phyloP scores from a whole-genome alignment of 1,284 basidiomycete genomes.

The Moesziomyces sp. region DNA sequence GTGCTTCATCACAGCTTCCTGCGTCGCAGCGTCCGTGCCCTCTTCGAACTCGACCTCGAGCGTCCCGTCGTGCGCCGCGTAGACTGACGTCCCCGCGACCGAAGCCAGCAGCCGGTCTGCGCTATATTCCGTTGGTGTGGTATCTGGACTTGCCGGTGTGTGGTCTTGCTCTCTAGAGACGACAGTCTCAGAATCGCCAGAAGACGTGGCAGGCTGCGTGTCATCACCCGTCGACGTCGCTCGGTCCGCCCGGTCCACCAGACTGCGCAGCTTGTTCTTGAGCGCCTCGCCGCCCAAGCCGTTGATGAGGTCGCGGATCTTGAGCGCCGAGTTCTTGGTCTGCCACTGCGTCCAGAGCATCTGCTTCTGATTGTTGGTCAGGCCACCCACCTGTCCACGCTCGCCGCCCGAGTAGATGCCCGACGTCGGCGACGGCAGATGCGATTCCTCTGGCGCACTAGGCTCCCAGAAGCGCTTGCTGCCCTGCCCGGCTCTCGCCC shows the following conservation, averaged over 20 bases:
- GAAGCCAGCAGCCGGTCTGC: constrained; percentile 12
- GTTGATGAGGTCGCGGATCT: constrained; percentile 34
- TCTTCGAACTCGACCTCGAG: constrained; percentile 25
- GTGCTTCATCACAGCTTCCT: constrained; percentile 19
- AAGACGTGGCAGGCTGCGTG: not conserved
- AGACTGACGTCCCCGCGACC: constrained; percentile 25
- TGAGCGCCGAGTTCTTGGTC: constrained; percentile 24
- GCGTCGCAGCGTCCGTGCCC: constrained; percentile 13
- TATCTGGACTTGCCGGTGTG: no score
- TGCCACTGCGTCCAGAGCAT: constrained; percentile 45
- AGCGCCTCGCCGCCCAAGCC: constrained; percentile 37
- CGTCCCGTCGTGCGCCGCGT: constrained; percentile 16
- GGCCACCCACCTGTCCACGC: constrained; percentile 42
- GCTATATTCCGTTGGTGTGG: not conserved
- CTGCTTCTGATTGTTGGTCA: constrained; percentile 63
- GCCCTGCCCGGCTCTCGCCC: constrained; percentile 51
- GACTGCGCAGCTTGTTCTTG: constrained; percentile 33
- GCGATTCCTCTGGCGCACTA: constrained; percentile 15
- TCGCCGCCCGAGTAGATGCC: constrained; percentile 59
- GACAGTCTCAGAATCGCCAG: not conserved
- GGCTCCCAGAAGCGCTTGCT: constrained; percentile 53
- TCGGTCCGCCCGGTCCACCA: constrained; percentile 23
- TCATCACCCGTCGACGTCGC: not conserved
- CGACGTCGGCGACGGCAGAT: constrained; percentile 26
- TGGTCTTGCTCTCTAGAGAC: not conserved